Base-by-base conservation (phyloP, 805 yeast genomes). In the Starmerella geochares region DNA sequence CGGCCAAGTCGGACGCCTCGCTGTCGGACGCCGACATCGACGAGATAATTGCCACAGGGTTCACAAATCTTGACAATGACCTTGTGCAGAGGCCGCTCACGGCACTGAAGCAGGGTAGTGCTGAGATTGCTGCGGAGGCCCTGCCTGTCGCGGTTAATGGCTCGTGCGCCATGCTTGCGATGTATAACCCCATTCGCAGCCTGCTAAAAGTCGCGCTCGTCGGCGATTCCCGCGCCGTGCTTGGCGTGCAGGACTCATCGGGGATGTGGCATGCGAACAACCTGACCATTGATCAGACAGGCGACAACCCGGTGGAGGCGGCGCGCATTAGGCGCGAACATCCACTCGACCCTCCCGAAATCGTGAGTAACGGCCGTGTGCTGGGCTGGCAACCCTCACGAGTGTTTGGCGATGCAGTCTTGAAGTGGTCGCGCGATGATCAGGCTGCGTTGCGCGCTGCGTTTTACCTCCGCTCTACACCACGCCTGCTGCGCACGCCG, bases 361-460 rank as follows among this genome's bases (percentile, higher is more conserved):
- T 54, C 37, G 46, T 55, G n/a, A 11, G 37, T 27, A 78, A 83
- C 55, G 97, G 97, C 3, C 77, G 98, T 61, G 83, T 90, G 5
- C 72, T 90, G 58, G 98, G 98, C 0, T 80, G 88, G 13, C 96
- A 92, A 64, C 98, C 98, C 11, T 78, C 95, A 0, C 72, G 98
- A 61, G 95, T 96, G 0, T 92, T 90, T 71, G 98, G 98, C 38
- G 98, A 90, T 66, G 94, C 95, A 50, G 75, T 95, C 54, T 88
- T 86, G 63, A 90, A 90, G 63, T 74, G 94, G 71, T 78, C 86
- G 19, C 67, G 68, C 17, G 77, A 79, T 16, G 75, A 86, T 49
- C 96, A 92, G 59, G 80, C 80, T 36, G 67, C 73, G 52, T 71
- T 83, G 19, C 80, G 83, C 58, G 73, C 80, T 52, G 80, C 78